Base-by-base conservation (phyloP, 495 filamentous ascomycete species). In the Cetradonia linearis region DNA sequence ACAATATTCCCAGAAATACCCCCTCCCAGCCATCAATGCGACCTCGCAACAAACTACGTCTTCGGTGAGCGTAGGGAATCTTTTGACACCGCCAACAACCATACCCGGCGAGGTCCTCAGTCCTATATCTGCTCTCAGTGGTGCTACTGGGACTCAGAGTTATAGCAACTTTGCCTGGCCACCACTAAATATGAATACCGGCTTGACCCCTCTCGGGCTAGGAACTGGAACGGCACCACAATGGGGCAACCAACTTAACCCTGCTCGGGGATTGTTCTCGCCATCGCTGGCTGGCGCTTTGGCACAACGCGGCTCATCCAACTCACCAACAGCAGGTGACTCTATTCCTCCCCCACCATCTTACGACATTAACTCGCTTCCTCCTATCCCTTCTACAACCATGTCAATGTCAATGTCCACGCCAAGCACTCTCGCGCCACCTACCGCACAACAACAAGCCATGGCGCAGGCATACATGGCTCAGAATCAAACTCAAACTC, bases 61-160 rank as follows among this genome's bases (percentile, higher is more conserved):
- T 34, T 65, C 72, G 58, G 77, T 81, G 59, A 81, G 78, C 63
- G 80, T 80, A 59, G 81, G 78, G 63, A 86, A 79, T 61, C 75
- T 86, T 31, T 71, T 84, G 58, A 87, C 82, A 7, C 81, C 82
- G 33, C 83, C 83, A 60, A 78, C 79, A 50, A 81, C 77, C 69
- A 75, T 83, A 38, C 74, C 81, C n/a, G 77, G 77, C 56, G 87
- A 91, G 61, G 76, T 78, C 40, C 69, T 85, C 55, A 83, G 78
- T 66, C 82, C 84, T 28, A 69, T 78, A 58, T 76, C 78, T n/a
- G 78, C 79, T 60, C 66, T 83, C 5, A 78, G 79, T 67, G 81
- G 72, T 61, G 74, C 72, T 63, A 78, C 73, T 65, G 76, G 80
- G 20, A 76, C 74, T 28, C 72, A 70, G 62, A 65, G 68, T 59